Conservation (phyloP, 2,329 filamentous ascomycete genomes). For the Phoma sp. region DNA sequence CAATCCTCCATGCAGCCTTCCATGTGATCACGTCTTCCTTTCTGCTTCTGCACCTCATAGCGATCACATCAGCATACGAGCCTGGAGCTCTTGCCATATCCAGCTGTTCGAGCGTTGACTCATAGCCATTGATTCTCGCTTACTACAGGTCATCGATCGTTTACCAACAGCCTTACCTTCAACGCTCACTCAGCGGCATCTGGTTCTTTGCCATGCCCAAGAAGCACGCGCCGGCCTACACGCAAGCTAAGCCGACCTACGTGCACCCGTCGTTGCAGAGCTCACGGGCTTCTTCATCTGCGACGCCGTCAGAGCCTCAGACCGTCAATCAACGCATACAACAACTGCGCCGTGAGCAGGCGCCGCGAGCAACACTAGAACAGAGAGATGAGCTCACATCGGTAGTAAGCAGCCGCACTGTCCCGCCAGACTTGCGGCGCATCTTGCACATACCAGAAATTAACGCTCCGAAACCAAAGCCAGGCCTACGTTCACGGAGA, state of each 20-base stretch:
- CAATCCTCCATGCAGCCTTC: not conserved
- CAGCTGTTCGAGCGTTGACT: constrained; percentile 5
- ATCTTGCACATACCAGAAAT: constrained; percentile 56
- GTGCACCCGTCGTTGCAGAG: constrained; percentile 48
- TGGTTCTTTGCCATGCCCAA: constrained; percentile 53
- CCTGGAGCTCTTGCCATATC: not conserved
- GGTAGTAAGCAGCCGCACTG: constrained; percentile 50
- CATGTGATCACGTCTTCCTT: not conserved
- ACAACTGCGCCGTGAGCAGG: constrained; percentile 55
- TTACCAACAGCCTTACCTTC: not conserved
- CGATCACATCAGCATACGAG: not conserved
- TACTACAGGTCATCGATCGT: not conserved
- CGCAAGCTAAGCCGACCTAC: constrained; percentile 51
- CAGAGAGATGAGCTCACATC: constrained; percentile 55
- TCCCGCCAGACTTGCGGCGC: constrained; percentile 54
- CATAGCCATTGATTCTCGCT: constrained; percentile 7
- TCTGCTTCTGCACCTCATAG: not conserved
- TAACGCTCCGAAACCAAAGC: constrained; percentile 55
- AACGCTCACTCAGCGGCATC: not conserved
- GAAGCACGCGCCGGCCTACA: constrained; percentile 54
- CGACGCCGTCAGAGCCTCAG: constrained; percentile 33
- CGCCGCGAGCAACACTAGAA: constrained; percentile 48
- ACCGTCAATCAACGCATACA: constrained; percentile 58
- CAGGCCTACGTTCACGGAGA: constrained; percentile 42
- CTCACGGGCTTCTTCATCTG: constrained; percentile 35